Conservation (phyloP, 2,329 filamentous ascomycete species). For the Cyphellophora europaea region DNA sequence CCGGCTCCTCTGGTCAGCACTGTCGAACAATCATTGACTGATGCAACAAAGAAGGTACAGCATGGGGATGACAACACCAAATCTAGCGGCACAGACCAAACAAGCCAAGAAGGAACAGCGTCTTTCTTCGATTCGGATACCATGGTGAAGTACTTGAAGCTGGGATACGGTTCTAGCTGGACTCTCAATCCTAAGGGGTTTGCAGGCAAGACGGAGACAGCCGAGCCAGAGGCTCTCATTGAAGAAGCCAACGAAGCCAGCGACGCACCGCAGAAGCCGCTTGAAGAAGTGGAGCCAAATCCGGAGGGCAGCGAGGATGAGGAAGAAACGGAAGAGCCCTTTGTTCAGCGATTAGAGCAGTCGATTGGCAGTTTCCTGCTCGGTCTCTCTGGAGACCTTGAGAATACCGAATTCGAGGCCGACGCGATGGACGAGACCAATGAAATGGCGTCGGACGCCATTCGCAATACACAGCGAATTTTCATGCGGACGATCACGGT, state of each 20-base stretch:
- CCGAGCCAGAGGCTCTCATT: background rate
- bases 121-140: slow-evolving; percentile 30
- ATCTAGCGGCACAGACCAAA: slow-evolving; percentile 10
- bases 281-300: slow-evolving; percentile 15
- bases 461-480: slow-evolving; percentile 20
- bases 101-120: slow-evolving; percentile 13
- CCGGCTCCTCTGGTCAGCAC: slow-evolving; percentile 22
- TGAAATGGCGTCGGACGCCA: slow-evolving; percentile 9
- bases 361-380: slow-evolving; percentile 30
- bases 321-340: slow-evolving; percentile 11
- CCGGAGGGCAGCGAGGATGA: slow-evolving; percentile 16
- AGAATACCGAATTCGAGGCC: slow-evolving; percentile 26
- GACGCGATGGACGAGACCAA: slow-evolving; percentile 21
- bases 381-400: slow-evolving; percentile 33
- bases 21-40: slow-evolving; percentile 16
- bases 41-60: slow-evolving; percentile 12
- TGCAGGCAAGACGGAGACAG: background rate
- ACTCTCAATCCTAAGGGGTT: slow-evolving; percentile 26
- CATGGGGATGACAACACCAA: background rate
- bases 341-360: slow-evolving; percentile 18
- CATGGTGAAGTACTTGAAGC: slow-evolving; percentile 39
- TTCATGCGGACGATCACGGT: slow-evolving; percentile 27
- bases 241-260: background rate
- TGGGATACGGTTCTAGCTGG: slow-evolving; percentile 42
- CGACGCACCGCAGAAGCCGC: slow-evolving; percentile 2